Base-by-base conservation (phyloP, 208 protist species). In the Crithidia acanthocephali region DNA sequence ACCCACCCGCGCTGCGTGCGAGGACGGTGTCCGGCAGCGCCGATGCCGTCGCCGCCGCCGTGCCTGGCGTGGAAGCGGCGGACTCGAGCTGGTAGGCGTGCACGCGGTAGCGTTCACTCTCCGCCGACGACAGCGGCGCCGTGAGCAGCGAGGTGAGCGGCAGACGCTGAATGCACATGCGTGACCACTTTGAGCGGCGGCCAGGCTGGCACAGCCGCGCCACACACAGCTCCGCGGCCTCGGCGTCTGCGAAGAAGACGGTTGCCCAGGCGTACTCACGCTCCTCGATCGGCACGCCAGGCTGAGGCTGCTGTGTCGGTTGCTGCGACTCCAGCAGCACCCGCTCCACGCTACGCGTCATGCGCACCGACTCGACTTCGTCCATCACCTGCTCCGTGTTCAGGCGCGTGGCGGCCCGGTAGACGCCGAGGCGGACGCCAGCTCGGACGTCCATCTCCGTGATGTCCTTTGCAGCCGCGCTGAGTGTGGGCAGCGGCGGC, bases 331-430 rank as follows among this genome's bases (percentile, higher is more conserved):
- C 72, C 15, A 78, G 57, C 42, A 78, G 59, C 23, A 78, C 72
- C 22, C 58, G 64, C 44, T 78, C 72, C 50, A 78, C 72, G 40
- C 63, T 68, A 33, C 72, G 72, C 1, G 72, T 78, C 72, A 78
- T 78, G 42, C 72, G 72, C 40, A 78, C 72, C 65, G 72, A 78
- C 58, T 78, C 72, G 40, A 78, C 52, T 58, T 78, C 72, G 52
- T 78, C 72, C 72, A 78, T 78, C 50, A 78, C 65, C 51, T 78
- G 72, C 44, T 78, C 72, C 51, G 68, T 72, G 65, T 58, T 78
- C 8, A 78, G 59, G 2, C 27, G 65, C 2, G 42, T 72, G 20
- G 64, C 7, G 11, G 72, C 65, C 2, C 65, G 58, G 32, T 53
- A 72, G 2, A 78, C 65, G 22, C 72, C 72, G 32, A 78, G 45